These are phyloP conservation scores for Suhomyces sp. DNA, from an alignment of 805 yeast genomes.

Conservation along the genomic window DNA sequence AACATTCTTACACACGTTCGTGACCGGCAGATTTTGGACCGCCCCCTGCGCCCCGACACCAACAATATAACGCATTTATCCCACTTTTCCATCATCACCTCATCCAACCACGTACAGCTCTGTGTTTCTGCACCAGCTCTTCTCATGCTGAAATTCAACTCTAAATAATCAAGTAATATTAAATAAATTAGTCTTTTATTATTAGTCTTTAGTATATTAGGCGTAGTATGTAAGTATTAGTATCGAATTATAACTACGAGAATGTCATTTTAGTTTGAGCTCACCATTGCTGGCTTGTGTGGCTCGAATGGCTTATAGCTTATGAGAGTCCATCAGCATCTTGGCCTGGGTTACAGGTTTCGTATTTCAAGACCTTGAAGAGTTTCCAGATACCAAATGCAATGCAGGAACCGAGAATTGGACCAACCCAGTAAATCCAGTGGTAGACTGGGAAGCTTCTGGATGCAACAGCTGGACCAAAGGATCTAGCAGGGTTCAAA, in stretches of 20 bases:
- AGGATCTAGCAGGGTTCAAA: conserved; percentile 84
- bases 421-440: conserved; percentile 95
- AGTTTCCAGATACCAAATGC: conserved; percentile 67
- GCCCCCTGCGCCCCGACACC: not conserved
- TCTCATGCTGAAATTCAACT: not conserved
- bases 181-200: not conserved
- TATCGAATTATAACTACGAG: not conserved
- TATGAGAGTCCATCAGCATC: conserved; percentile 43
- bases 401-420: conserved; percentile 64
- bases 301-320: conserved; percentile 2
- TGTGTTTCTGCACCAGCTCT: not conserved
- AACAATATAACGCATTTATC: not conserved
- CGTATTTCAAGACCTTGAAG: conserved; percentile 64
- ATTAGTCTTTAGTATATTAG: not conserved
- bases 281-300: not conserved
- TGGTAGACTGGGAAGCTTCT: conserved; percentile 73
- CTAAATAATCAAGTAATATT: too few relatives aligned
- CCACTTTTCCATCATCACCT: not conserved
- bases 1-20: not conserved
- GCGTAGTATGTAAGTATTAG: not conserved
- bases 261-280: not conserved
- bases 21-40: not conserved
- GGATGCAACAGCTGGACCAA: conserved; percentile 79
- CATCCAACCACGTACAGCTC: not conserved
- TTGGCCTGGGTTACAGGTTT: conserved; percentile 68